Percentiles rank a stretch among this genome's conserved stretches.
Conservation (phyloP, 202 grass and related monocot genomes). For the Eragrostis tef region DNA sequence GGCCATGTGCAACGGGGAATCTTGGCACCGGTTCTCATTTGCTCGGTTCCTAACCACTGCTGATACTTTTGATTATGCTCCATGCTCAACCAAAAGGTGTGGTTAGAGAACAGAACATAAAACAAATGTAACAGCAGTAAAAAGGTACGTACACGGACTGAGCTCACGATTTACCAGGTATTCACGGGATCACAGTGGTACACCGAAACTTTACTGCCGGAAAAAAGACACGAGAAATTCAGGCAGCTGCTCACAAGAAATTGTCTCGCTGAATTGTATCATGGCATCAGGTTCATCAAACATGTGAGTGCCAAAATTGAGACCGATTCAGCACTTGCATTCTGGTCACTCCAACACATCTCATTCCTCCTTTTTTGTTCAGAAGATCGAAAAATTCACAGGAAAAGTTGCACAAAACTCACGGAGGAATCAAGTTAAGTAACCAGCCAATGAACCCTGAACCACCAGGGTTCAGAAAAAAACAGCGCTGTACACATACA, state of each 20-base stretch:
- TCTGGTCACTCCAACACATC: slow-evolving; percentile 27
- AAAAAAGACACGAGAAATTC: not conserved
- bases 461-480: slow-evolving; percentile 23
- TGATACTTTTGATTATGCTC: slow-evolving; percentile 47
- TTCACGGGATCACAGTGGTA: slow-evolving; percentile 18
- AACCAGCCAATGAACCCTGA: slow-evolving; percentile 18
- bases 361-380: not conserved
- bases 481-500: slow-evolving; percentile 56
- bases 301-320: not conserved
- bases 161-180: slow-evolving; percentile 7
- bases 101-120: slow-evolving; percentile 26
- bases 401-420: slow-evolving; percentile 40
- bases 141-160: not conserved
- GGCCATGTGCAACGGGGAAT: slow-evolving; percentile 69
- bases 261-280: not conserved
- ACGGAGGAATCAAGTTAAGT: slow-evolving; percentile 17
- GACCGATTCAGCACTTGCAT: slow-evolving; percentile 29
- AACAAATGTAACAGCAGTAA: slow-evolving; percentile 22
- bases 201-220: not conserved
- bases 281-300: not conserved
- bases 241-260: not conserved
- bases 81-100: slow-evolving; percentile 46
- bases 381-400: slow-evolving; percentile 28
- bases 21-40: slow-evolving; percentile 48
- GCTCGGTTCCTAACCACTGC: slow-evolving; percentile 30